Evolutionary conservation across 2,329 filamentous ascomycete genomes (phyloP), one percentile per base, ranked within the genome.

Genomic region (Sphaceloma murrayae): DNA sequence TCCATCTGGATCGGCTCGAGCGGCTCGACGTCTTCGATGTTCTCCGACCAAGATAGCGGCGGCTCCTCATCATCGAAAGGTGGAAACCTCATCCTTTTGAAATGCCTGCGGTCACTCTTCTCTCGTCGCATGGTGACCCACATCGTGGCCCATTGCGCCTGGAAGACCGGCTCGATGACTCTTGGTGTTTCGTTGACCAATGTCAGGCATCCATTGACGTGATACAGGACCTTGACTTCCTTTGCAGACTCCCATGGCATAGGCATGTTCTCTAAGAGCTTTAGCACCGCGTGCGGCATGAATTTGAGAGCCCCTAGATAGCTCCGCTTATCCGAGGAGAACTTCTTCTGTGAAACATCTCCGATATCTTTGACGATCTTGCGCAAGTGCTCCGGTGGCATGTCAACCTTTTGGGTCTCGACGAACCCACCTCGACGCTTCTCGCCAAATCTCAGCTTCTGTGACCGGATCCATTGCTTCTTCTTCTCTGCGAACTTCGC

Each of bases 101-200:
- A 98, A 55, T 96, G 78, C 59, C 89, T 73, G 63, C 91, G 73
- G 58, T 98, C 91, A 59, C 87, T 91, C 73, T 98, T 98, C 62
- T 98, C 91, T 56, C 93, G 83, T 56, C 91, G 80, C 91, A 98
- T 98, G 33, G 84, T 86, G 18, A 94, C 81, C 91, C 91, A 98
- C 91, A 98, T 98, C 45, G 89, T 94, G 9, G 91, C 91, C 91
- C 91, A 98, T 63, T 98, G 91, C 46, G 91, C 91, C 61, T 95
- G 88, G 64, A 94, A 98, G 3, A 98, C 85, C 0, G 91, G 91
- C 61, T 96, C 91, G 57, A 98, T 96, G 45, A 98, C 93, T 56
- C 93, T 78, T 10, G 93, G 91, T 5, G 82, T 86, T 68, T 98
- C 91, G 62, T 98, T 98, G 57, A 98, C 93, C 46, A 98, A 68